Evolutionary conservation across 164 flowering plant species (phyloP).

Genomic region (Warburgia ugandensis): DNA sequence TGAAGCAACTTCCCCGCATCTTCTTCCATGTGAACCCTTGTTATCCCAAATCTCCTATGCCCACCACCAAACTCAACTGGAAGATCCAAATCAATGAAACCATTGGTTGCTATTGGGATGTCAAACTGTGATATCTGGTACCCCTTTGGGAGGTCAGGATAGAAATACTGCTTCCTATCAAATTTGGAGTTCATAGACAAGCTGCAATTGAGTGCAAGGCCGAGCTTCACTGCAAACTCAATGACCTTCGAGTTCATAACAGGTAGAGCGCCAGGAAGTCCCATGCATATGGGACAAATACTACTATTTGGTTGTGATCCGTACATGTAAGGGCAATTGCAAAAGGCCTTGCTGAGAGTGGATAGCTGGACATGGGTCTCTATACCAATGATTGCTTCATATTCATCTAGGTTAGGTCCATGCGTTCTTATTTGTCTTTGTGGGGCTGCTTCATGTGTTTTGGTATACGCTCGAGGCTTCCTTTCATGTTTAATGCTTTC

Average conservation of each 20-base stretch:
- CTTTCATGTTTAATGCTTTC: no score
- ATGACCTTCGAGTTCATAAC: slow-evolving; percentile 85
- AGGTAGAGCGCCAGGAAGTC: slow-evolving; percentile 87
- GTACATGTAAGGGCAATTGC: slow-evolving; percentile 68
- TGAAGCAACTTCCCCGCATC: slow-evolving; percentile 96
- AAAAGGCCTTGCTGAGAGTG: slow-evolving; percentile 76
- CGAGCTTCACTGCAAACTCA: slow-evolving; percentile 72
- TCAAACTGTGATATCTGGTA: slow-evolving; percentile 91
- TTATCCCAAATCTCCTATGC: slow-evolving; percentile 81
- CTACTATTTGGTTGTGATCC: slow-evolving; percentile 77
- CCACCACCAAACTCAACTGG: slow-evolving; percentile 95
- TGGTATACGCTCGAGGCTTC: no score
- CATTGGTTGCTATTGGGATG: slow-evolving; percentile 69
- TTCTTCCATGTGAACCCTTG: slow-evolving; percentile 97
- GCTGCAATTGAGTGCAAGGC: slow-evolving; percentile 79
- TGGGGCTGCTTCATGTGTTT: no score
- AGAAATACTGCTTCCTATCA: slow-evolving; percentile 86
- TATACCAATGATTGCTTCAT: slow-evolving; percentile 77
- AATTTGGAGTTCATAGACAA: slow-evolving; percentile 74
- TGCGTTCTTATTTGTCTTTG: no score
- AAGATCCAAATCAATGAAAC: slow-evolving; percentile 75
- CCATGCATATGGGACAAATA: slow-evolving; percentile 91
- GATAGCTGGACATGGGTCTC: slow-evolving; percentile 87
- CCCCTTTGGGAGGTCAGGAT: slow-evolving; percentile 88
- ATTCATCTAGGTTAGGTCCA: slow-evolving; percentile 36